A percentile compares a stretch with the other conserved stretches of the same genome.
Evolutionary conservation across 2,329 filamentous ascomycete species (phyloP).

Genomic region (Pseudocercospora cruenta): DNA sequence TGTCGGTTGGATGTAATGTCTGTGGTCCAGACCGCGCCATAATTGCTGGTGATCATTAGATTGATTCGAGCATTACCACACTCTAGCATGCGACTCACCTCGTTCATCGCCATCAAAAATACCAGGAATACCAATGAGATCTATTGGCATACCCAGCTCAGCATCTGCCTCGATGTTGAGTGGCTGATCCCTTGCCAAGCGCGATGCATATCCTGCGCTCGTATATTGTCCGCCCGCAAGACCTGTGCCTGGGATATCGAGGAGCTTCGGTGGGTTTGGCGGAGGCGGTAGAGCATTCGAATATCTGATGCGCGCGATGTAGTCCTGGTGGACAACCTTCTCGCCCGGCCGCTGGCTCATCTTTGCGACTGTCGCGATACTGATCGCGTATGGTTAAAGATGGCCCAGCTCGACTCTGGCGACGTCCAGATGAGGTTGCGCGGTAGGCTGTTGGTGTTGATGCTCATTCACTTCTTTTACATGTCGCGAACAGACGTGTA

Average conservation of each 20-base stretch:
- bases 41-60: conserved; percentile 30
- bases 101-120: conserved; percentile 94
- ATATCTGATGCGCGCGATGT: conserved; percentile 93
- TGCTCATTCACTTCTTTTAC: neutral
- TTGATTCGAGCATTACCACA: neutral
- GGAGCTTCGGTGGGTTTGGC: conserved; percentile 90
- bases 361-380: neutral
- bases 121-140: conserved; percentile 90
- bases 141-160: conserved; percentile 95
- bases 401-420: neutral
- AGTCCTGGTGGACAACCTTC: conserved; percentile 78
- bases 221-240: conserved; percentile 87
- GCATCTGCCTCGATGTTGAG: conserved; percentile 97
- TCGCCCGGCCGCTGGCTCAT: conserved; percentile 36
- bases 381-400: neutral
- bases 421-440: neutral
- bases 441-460: neutral
- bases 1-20: conserved; percentile 79
- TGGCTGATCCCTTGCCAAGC: conserved; percentile 86
- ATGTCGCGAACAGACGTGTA: neutral
- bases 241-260: conserved; percentile 94
- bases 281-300: conserved; percentile 94
- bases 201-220: conserved; percentile 84
- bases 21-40: conserved; percentile 74
- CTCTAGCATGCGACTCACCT: conserved; percentile 59